Evolutionary conservation across 768 basidiomycete genomes (phyloP).

Genomic region (Lepiota brunneoincarnata): DNA sequence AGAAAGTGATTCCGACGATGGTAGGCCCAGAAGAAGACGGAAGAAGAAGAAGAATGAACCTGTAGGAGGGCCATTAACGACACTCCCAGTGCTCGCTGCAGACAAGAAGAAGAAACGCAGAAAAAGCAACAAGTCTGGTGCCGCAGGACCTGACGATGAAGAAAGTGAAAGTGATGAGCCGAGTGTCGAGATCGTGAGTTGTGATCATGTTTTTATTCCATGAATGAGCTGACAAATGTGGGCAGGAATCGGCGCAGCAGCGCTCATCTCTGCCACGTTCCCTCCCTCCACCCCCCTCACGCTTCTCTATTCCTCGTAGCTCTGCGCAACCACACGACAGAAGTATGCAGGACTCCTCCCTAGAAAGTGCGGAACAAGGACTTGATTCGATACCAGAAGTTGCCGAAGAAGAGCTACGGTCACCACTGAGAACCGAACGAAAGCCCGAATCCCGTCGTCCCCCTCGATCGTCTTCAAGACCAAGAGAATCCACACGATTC

Average conservation of each 20-base stretch:
- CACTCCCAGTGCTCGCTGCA: conserved; percentile 64
- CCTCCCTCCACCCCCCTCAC: conserved; percentile 30
- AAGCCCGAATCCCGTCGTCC: conserved; percentile 25
- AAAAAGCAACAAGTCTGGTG: conserved; percentile 41
- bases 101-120: conserved; percentile 61
- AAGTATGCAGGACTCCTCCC: conserved; percentile 31
- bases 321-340: conserved; percentile 40
- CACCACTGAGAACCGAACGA: conserved; percentile 18
- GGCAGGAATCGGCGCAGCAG: conserved; percentile 9
- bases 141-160: conserved; percentile 47
- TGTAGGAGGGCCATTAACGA: conserved; percentile 55
- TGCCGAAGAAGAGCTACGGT: conserved; percentile 43
- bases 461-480: conserved; percentile 25
- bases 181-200: conserved; percentile 33
- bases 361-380: conserved; percentile 46
- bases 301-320: conserved; percentile 37
- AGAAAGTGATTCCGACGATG: conserved; percentile 53
- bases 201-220: neutral
- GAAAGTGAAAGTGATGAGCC: conserved; percentile 45
- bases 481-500: conserved; percentile 20
- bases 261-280: conserved; percentile 21
- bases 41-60: conserved; percentile 56
- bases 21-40: conserved; percentile 50
- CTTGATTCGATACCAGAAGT: conserved; percentile 65
- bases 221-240: neutral